Percentiles rank a stretch among this genome's conserved stretches.
phyloP scores from a whole-genome alignment of 345 rosid genomes.

The Kandelia obovata region DNA sequence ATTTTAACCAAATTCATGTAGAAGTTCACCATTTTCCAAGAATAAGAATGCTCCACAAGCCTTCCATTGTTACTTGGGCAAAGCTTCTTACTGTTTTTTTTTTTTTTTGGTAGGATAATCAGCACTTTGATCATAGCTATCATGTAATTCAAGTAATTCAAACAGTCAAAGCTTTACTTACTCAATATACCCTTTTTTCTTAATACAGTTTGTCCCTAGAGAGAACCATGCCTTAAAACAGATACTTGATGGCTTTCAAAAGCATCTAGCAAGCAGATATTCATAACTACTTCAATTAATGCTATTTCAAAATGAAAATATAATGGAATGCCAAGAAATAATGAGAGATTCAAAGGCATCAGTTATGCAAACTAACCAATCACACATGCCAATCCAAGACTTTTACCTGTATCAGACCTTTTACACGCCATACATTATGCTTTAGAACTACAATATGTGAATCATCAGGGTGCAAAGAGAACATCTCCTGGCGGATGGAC shows the following conservation, averaged over 20 bases:
- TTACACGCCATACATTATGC: constrained; percentile 39
- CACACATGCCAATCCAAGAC: not conserved
- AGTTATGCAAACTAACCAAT: not conserved
- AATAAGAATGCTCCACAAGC: not conserved
- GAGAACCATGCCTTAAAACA: not conserved
- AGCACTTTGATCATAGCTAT: not conserved
- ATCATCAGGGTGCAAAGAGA: constrained; percentile 32
- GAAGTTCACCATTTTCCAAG: not conserved
- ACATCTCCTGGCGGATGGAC: constrained; percentile 38
- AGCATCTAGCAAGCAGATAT: too few species aligned
- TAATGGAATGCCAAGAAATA: not conserved
- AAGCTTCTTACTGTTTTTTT: not conserved
- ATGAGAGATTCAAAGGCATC: not conserved
- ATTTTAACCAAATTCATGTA: not conserved
- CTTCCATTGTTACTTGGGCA: not conserved
- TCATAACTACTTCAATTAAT: not conserved
- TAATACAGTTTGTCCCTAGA: not conserved
- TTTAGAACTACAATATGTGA: constrained; percentile 30
- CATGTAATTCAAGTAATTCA: not conserved
- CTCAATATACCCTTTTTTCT: not conserved
- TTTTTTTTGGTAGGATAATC: not conserved
- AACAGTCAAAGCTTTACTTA: not conserved
- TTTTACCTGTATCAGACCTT: constrained; percentile 36
- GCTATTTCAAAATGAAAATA: not conserved
- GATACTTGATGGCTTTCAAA: not conserved